Evolutionary conservation across 495 filamentous ascomycete genomes (phyloP), one percentile per base, ranked within the genome.

Genomic region (Diplogelasinospora grovesii): DNA sequence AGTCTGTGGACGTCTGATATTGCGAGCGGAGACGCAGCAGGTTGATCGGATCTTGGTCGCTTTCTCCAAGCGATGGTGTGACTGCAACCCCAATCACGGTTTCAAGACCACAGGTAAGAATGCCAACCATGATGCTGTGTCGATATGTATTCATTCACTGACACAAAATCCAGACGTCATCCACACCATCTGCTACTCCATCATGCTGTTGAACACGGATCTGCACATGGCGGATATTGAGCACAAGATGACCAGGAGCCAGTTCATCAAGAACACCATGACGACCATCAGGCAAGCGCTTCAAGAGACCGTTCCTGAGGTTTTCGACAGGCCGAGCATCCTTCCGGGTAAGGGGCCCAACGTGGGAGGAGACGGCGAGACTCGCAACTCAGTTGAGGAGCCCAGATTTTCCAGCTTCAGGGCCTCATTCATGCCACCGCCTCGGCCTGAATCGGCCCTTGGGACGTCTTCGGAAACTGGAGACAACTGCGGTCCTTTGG

Each of bases 221-320:
- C 70, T 99, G 28, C 89, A 99, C 53, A 64, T 95, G 45, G 89
- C 89, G 39, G 89, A 96, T 51, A 92, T 96, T 35, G 85, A 94
- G 36, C 78, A 85, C 56, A 94, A 93, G 67, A 99, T 99, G 92
- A 95, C 89, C 15, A 78, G 82, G 45, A 79, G 68, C 48, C 89
- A 96, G 54, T 99, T 95, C 57, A 76, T 97, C 56, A 93, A 92
- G 63, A 99, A 99, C 52, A 97, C 92, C 8, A 81, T 96, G 73
- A 83, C 86, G 4, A 95, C 90, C 3, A 81, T 97, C 36, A 79
- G 78, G 22, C 77, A 83, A 39, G 81, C 86, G 19, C 77, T 85
- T 26, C 64, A 72, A 23, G 86, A 93, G 42, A 74, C 79, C 18
- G 75, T 70, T 7, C 79, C 83, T 2, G 78, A 86, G 39, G 75